phyloP scores from a whole-genome alignment of 2,329 filamentous ascomycete genomes.

The Aureobasidium lini region DNA sequence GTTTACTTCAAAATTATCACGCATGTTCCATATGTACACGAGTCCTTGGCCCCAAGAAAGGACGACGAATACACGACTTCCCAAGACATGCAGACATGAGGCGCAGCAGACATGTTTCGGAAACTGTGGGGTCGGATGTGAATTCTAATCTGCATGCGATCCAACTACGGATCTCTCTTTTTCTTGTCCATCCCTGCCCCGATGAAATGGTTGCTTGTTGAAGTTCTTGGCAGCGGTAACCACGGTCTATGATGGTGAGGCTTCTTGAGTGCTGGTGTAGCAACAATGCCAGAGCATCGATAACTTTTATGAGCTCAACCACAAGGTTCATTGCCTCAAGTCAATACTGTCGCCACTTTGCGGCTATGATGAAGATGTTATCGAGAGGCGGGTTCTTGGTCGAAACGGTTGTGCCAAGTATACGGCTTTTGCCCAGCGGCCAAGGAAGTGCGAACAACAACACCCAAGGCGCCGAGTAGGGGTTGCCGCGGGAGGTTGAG shows the following conservation, averaged over 20 bases:
- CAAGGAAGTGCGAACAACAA: constrained; percentile 6
- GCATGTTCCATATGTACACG: background rate
- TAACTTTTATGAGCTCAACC: too few species aligned
- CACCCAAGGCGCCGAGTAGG: constrained; percentile 3
- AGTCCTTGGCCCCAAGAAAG: constrained; percentile 11
- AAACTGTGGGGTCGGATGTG: background rate
- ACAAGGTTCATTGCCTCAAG: too few species aligned
- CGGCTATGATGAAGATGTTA: background rate
- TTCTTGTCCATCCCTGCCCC: background rate
- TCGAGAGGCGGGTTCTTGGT: background rate
- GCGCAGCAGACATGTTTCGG: constrained; percentile 6
- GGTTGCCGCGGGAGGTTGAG: background rate
- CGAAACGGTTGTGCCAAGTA: constrained; percentile 6
- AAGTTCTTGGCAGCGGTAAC: background rate
- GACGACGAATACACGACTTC: constrained; percentile 1
- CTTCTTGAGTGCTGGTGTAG: too few species aligned
- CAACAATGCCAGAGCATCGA: too few species aligned
- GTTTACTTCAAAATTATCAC: background rate
- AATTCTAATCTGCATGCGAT: background rate
- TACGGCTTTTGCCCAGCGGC: constrained; percentile 3
- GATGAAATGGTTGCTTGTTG: background rate
- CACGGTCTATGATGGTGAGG: too few species aligned
- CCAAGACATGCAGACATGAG: constrained; percentile 1
- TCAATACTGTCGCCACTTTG: background rate
- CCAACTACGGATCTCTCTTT: background rate